These are phyloP conservation scores for Russula virescens DNA, from an alignment of 768 basidiomycete species.

Conservation along the genomic window DNA sequence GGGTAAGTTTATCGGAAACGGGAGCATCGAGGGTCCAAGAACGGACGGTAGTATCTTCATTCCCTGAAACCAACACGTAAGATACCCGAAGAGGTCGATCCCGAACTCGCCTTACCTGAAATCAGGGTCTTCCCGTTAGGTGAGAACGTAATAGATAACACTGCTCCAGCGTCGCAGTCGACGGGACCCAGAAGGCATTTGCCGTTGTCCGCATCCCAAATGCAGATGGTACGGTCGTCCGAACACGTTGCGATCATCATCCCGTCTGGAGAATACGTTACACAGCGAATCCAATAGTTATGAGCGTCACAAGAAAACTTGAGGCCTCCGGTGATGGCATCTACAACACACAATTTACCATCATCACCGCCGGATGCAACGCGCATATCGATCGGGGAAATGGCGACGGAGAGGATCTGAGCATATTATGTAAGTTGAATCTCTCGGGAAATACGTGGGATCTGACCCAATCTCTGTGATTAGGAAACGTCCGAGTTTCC, in stretches of 20 bases:
- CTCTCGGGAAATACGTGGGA: too few relatives aligned
- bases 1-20: too few relatives aligned
- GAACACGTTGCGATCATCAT: conserved; percentile 20
- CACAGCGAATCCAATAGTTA: conserved; percentile 12
- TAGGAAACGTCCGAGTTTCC: neutral
- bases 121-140: conserved; percentile 2
- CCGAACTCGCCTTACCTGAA: too few relatives aligned
- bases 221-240: conserved; percentile 10
- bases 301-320: neutral
- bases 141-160: conserved; percentile 9
- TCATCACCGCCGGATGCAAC: conserved; percentile 12
- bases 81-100: too few relatives aligned
- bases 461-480: conserved; percentile 12
- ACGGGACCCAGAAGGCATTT: neutral
- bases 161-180: neutral
- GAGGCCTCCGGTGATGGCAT: neutral
- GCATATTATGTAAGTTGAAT: neutral
- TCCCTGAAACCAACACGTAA: neutral
- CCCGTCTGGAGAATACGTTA: conserved; percentile 21
- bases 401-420: conserved; percentile 1
- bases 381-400: neutral
- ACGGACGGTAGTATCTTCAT: conserved; percentile 1
- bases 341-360: neutral
- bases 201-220: conserved; percentile 20
- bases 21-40: conserved; percentile 2